Conservation (phyloP, 257 asterid genomes). For the Nicotiana paniculata region DNA sequence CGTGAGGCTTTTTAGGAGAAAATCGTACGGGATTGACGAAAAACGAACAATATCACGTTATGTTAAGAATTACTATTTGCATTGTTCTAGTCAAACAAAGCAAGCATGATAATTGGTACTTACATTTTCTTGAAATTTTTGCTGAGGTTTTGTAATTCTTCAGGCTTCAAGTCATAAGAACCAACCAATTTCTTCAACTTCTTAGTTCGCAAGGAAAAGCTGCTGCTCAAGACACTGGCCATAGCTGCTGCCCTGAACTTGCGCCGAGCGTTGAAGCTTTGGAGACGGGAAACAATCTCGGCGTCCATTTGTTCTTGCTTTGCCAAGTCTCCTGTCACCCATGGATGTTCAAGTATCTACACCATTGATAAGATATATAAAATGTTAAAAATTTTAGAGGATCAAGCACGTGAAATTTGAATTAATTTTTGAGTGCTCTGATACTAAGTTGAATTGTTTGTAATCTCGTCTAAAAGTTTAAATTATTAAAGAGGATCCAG, state of each 20-base stretch:
- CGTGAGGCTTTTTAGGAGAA: too few relatives aligned
- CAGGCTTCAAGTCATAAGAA: slow-evolving; percentile 75
- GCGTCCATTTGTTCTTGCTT: slow-evolving; percentile 79
- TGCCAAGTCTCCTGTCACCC: slow-evolving; percentile 76
- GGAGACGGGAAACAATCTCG: slow-evolving; percentile 61
- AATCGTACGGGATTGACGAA: too few relatives aligned
- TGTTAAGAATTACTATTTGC: too few relatives aligned
- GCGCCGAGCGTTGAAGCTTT: slow-evolving; percentile 72
- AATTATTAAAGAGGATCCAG: too few relatives aligned
- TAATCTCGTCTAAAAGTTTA: background rate
- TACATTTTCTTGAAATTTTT: slow-evolving; percentile 62
- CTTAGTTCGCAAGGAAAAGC: slow-evolving; percentile 60
- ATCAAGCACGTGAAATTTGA: too few relatives aligned
- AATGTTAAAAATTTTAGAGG: too few relatives aligned
- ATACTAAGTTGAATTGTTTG: background rate
- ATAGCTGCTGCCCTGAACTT: slow-evolving; percentile 86
- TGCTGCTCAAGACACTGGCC: slow-evolving; percentile 78
- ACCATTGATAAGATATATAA: background rate
- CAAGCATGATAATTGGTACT: background rate
- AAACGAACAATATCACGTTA: too few relatives aligned
- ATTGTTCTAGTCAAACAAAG: too few relatives aligned
- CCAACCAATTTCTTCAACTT: slow-evolving; percentile 73
- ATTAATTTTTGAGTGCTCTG: too few relatives aligned
- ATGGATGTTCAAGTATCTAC: slow-evolving; percentile 70
- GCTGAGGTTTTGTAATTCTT: slow-evolving; percentile 64